phyloP scores from a whole-genome alignment of 257 asterid species.

The Ilex aquifolium region DNA sequence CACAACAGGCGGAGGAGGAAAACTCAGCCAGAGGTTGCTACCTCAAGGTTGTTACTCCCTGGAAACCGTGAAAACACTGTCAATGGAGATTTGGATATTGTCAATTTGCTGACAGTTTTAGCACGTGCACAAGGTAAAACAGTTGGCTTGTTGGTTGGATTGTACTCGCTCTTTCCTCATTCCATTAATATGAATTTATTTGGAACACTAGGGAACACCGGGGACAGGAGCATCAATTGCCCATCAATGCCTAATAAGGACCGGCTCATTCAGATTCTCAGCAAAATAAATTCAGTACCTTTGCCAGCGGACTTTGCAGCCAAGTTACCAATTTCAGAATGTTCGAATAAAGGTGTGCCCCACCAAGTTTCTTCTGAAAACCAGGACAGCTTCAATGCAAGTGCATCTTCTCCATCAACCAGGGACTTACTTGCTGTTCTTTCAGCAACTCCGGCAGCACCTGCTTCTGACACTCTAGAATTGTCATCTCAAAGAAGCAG shows the following conservation, averaged over 20 bases:
- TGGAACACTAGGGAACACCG: constrained; percentile 39
- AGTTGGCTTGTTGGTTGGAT: neutral
- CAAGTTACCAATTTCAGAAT: constrained; percentile 27
- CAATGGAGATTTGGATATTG: constrained; percentile 42
- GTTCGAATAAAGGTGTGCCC: constrained; percentile 22
- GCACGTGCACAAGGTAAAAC: constrained; percentile 61
- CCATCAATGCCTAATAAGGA: constrained; percentile 46
- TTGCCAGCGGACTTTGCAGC: constrained; percentile 44
- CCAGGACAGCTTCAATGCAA: constrained; percentile 25
- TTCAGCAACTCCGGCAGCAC: constrained; percentile 37
- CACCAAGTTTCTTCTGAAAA: constrained; percentile 30
- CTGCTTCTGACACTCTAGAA: constrained; percentile 29
- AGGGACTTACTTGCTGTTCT: constrained; percentile 69
- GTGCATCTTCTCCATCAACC: constrained; percentile 50
- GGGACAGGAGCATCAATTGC: constrained; percentile 30
- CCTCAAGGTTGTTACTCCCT: constrained; percentile 36
- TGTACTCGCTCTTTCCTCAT: neutral
- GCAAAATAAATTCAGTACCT: constrained; percentile 61
- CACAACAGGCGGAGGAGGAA: constrained; percentile 96
- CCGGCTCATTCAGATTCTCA: constrained; percentile 57
- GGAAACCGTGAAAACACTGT: constrained; percentile 30
- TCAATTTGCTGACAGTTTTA: constrained; percentile 54
- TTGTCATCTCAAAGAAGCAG: constrained; percentile 50
- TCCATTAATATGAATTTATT: constrained; percentile 9
- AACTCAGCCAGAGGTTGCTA: constrained; percentile 69